A percentile compares a stretch with the other conserved stretches of the same genome.
Evolutionary conservation across 371 early-diverging fungal species (phyloP).

Genomic region (Mortierella sp.): DNA sequence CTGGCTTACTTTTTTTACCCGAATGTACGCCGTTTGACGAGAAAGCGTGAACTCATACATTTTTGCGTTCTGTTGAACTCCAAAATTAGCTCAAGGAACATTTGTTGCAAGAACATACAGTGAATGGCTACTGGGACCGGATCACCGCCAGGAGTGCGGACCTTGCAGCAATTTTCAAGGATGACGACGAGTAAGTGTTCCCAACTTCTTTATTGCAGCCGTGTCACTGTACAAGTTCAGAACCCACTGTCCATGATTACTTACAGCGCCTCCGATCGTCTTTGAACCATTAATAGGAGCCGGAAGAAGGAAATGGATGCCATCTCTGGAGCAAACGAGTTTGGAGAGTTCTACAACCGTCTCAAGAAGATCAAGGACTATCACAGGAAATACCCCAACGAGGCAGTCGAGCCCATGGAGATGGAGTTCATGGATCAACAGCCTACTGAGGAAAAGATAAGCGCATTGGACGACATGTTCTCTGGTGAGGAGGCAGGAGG

Average conservation of each 20-base stretch:
- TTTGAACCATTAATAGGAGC: slow-evolving; percentile 53
- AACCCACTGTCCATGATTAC: neutral
- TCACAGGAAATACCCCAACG: slow-evolving; percentile 88
- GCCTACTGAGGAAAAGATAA: slow-evolving; percentile 70
- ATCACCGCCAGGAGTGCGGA: slow-evolving; percentile 77
- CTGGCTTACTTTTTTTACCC: no score
- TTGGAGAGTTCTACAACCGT: slow-evolving; percentile 90
- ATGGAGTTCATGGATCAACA: slow-evolving; percentile 76
- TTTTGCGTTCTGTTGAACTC: neutral
- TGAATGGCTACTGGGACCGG: slow-evolving; percentile 78
- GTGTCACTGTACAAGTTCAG: neutral
- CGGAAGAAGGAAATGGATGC: slow-evolving; percentile 82
- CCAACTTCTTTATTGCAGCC: neutral
- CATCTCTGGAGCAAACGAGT: slow-evolving; percentile 79
- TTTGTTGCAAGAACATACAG: slow-evolving; percentile 87
- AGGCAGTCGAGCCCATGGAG: slow-evolving; percentile 84
- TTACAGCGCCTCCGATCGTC: neutral
- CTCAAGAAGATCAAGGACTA: slow-evolving; percentile 87
- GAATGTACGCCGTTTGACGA: no score
- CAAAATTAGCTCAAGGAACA: slow-evolving; percentile 79
- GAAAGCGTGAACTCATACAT: neutral
- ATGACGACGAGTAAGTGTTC: slow-evolving; percentile 75
- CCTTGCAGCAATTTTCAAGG: slow-evolving; percentile 77
- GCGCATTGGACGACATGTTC: slow-evolving; percentile 87
- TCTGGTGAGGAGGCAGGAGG: slow-evolving; percentile 95